Evolutionary conservation across 257 asterid species (phyloP).

Genomic region (Rauvolfia tetraphylla): DNA sequence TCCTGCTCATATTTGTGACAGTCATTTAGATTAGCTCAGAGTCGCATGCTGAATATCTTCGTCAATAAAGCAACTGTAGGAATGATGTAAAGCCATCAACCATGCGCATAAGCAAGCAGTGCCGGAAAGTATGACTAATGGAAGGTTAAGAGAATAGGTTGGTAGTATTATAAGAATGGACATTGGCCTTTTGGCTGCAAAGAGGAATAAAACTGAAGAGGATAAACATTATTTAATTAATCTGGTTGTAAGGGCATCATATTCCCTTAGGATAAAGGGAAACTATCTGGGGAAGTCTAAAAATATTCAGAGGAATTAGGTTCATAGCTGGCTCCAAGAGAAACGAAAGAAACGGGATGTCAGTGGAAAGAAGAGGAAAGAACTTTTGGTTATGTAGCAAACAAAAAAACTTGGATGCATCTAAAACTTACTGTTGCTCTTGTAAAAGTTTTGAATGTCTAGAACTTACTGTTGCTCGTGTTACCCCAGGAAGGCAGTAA

Average conservation of each 20-base stretch:
- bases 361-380: neutral
- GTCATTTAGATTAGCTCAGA: neutral
- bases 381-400: no score
- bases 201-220: neutral
- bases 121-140: neutral
- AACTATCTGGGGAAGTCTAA: neutral
- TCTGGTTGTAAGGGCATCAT: neutral
- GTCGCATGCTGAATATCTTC: neutral
- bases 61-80: neutral
- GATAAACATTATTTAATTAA: neutral
- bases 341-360: neutral
- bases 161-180: neutral
- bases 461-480: conserved; percentile 77
- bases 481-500: conserved; percentile 88
- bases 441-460: no score
- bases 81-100: neutral
- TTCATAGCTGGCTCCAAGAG: neutral
- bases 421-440: no score
- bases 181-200: neutral
- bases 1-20: no score
- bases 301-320: neutral
- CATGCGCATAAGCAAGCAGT: neutral
- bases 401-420: conserved; percentile 1
- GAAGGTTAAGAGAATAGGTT: neutral
- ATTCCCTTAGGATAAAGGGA: neutral